Evolutionary conservation across 2,329 filamentous ascomycete species (phyloP), one percentile per base, ranked within the genome.

Genomic region (Passalora sequoiae): DNA sequence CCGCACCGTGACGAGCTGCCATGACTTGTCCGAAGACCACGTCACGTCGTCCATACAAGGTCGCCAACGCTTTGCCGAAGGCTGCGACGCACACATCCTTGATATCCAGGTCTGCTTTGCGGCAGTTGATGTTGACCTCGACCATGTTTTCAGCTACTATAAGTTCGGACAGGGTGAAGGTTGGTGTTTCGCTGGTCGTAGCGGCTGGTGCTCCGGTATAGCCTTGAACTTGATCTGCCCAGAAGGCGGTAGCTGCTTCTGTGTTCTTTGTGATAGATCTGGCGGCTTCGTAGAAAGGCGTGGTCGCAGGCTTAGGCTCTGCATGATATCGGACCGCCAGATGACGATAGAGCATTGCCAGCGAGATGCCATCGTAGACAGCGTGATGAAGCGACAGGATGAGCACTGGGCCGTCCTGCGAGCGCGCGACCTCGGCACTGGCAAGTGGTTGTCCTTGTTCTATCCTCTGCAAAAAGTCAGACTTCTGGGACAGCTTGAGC

Each of bases 1-100:
- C 22, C 12, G 38, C 32, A 13, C 43, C 30, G 17, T 40, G 30
- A 12, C 48, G 38, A 36, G 45, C 48, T 19, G 43, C 48, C 22
- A 51, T 38, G 35, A 51, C 48, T 15, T 51, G 48, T 13, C 48
- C 45, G 27, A 51, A 51, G 20, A 48, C 48, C 9, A 48, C 48
- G 36, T 51, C 48, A 9, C 38, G 37, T 4, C 41, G 38, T 9
- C 45, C 36, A 16, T 48, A 36, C 3, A 44, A 9, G 19, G 40
- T 44, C 6, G 44, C 36, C 21, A 50, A 12, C 6, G 41, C 44
- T 43, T 50, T 50, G 12, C 44, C 41, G 17, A 44, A 50, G 2
- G 44, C 47, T 10, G 41, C 37, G 4, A 47, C 33, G 13, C 33
- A 40, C 5, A 47, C 33, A 10, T 47, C 47, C 20, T 50, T 45